Conservation (phyloP, 257 asterid genomes). For the Jacaranda mimosifolia region DNA sequence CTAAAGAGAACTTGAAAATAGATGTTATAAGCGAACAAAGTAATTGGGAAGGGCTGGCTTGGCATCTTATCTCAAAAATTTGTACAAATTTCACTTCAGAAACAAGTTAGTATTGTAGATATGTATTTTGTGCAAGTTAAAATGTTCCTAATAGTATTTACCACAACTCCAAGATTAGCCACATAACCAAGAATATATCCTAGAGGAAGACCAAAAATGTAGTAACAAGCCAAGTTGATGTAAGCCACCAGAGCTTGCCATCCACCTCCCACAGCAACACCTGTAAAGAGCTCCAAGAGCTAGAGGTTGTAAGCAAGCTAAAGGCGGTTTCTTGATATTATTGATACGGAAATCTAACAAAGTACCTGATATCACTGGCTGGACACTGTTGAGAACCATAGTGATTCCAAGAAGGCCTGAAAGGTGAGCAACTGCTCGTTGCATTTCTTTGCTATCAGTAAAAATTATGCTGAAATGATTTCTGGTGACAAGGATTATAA, state of each 20-base stretch:
- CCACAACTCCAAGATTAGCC: slow-evolving; percentile 67
- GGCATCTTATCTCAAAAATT: neutral
- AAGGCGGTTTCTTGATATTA: neutral
- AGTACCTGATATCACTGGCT: slow-evolving; percentile 90
- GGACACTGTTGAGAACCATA: slow-evolving; percentile 86
- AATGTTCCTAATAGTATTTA: slow-evolving; percentile 19
- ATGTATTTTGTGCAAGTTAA: neutral
- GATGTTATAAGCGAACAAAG: no score
- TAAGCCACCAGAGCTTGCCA: slow-evolving; percentile 86
- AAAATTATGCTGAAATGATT: slow-evolving; percentile 64
- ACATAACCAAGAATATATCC: slow-evolving; percentile 71
- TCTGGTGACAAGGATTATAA: slow-evolving; percentile 54
- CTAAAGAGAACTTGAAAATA: neutral
- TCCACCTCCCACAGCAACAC: slow-evolving; percentile 88
- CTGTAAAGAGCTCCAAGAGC: slow-evolving; percentile 38
- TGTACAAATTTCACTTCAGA: neutral
- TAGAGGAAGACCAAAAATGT: slow-evolving; percentile 70
- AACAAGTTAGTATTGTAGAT: neutral
- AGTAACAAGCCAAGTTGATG: slow-evolving; percentile 75
- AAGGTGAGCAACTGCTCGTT: slow-evolving; percentile 67
- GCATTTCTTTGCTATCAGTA: slow-evolving; percentile 72
- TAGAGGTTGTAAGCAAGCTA: neutral
- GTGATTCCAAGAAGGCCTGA: slow-evolving; percentile 79
- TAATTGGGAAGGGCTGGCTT: no score
- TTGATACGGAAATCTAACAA: neutral